A percentile compares a stretch with the other conserved stretches of the same genome.
These are phyloP conservation scores for Candida dajiaensis DNA, from an alignment of 805 yeast genomes.

Conservation along the genomic window DNA sequence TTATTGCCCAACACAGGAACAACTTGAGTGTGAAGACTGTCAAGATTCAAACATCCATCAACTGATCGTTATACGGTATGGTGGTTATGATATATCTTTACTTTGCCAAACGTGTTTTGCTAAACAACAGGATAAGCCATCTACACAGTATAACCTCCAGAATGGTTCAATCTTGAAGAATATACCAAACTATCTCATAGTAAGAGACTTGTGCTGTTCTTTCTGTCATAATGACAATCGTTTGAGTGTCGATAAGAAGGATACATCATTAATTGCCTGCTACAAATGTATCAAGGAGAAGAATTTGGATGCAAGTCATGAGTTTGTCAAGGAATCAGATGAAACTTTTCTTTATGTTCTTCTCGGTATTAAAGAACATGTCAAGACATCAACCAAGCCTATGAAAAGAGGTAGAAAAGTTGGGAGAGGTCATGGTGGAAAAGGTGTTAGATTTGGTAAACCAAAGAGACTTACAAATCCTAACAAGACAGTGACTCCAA, in stretches of 20 bases:
- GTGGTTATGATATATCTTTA: constrained; percentile 48
- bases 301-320: constrained; percentile 7
- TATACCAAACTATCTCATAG: constrained; percentile 40
- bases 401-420: constrained; percentile 27
- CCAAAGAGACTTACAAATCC: constrained; percentile 12
- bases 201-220: constrained; percentile 45
- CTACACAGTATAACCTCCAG: constrained; percentile 43
- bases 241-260: constrained; percentile 30
- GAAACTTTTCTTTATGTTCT: constrained; percentile 41
- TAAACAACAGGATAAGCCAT: constrained; percentile 38
- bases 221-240: constrained; percentile 37
- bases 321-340: constrained; percentile 39
- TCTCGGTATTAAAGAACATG: constrained; percentile 41
- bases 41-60: constrained; percentile 48
- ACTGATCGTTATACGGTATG: constrained; percentile 44
- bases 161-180: constrained; percentile 52
- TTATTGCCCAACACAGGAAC: constrained; percentile 32
- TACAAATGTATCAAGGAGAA: constrained; percentile 32
- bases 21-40: constrained; percentile 51
- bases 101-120: constrained; percentile 41
- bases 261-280: constrained; percentile 33
- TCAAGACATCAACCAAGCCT: constrained; percentile 8
- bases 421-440: constrained; percentile 28
- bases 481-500: constrained; percentile 30
- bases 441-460: constrained; percentile 7